Base-by-base conservation (phyloP, 2,329 filamentous ascomycete species). In the Cordyceps cicadae region DNA sequence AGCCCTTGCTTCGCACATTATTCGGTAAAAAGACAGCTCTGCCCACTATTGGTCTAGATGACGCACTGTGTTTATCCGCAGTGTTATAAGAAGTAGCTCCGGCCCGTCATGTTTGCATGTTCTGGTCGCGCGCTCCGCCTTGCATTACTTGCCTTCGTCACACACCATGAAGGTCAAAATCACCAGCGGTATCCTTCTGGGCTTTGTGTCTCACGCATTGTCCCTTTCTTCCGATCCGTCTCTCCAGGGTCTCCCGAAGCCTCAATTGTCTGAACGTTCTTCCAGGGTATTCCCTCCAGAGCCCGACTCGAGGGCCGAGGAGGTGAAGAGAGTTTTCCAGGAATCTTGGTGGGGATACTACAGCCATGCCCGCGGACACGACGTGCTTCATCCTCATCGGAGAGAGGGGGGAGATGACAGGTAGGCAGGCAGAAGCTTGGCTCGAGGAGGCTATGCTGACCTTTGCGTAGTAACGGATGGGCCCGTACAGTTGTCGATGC, bases 401-500 rank as follows among this genome's bases (percentile, higher is more conserved):
- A 89, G 90, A 65, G 74, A 73, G 0, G 87, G 75, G 62, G 78
- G 78, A 24, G 86, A 96, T 71, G 88, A 89, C 59, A 82, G 88
- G 89, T 90, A 75, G 12, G 46, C 19, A 11, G 8, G 9, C 9
- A 19, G 5, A 17, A 6, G 24, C 8, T 3, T 34, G n/a, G 14
- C 46, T 17, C 5, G 61, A 21, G 60, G 54, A 4, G 9, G 21
- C 21, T 5, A 37, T 19, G 15, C 32, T 53, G 37, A 46, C 19
- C 7, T 14, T 19, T 2, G 3, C 46, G 46, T 61, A 92, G 89
- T 63, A 92, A 92, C 68, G 87, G 85, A 59, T 96, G 91, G 91
- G 91, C 90, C 26, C 89, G 90, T 29, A 91, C 86, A 50, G 89
- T 90, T 1, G 81, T 93, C 14, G 91, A 96, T 71, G 89, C 89